A percentile compares a stretch with the other conserved stretches of the same genome.
These are phyloP conservation scores for Dendrothele bispora DNA, from an alignment of 768 basidiomycete species.

Conservation along the genomic window DNA sequence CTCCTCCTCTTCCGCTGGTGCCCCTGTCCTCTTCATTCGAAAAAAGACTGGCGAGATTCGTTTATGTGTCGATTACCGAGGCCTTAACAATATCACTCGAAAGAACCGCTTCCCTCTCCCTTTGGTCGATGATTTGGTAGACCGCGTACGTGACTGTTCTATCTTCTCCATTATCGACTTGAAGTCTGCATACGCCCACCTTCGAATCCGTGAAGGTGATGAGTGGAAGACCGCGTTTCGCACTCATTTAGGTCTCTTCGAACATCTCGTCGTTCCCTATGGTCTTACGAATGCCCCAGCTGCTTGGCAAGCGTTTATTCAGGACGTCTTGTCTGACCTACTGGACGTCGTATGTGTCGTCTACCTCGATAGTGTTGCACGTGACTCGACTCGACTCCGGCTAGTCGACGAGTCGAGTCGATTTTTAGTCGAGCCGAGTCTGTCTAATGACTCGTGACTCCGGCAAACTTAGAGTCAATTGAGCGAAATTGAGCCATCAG, in stretches of 20 bases:
- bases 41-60: constrained; percentile 21
- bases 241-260: constrained; percentile 35
- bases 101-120: constrained; percentile 29
- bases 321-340: constrained; percentile 35
- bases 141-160: constrained; percentile 25
- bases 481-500: too few species aligned
- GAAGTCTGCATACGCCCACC: constrained; percentile 33
- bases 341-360: constrained; percentile 39
- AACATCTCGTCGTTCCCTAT: constrained; percentile 38
- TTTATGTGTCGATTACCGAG: constrained; percentile 26
- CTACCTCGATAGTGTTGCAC: too few species aligned
- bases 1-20: constrained; percentile 9
- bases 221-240: constrained; percentile 46
- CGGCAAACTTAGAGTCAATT: too few species aligned
- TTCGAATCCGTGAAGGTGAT: constrained; percentile 37
- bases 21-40: constrained; percentile 14
- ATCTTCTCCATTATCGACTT: constrained; percentile 37
- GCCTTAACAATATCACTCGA: constrained; percentile 29
- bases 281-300: constrained; percentile 40
- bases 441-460: too few species aligned
- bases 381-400: too few species aligned
- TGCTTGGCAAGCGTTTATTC: constrained; percentile 42
- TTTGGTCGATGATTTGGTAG: constrained; percentile 29
- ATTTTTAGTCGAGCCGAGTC: too few species aligned
- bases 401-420: too few species aligned